A percentile compares a stretch with the other conserved stretches of the same genome.
phyloP scores from a whole-genome alignment of 1,284 basidiomycete species.

The Acaromyces ingoldii region DNA sequence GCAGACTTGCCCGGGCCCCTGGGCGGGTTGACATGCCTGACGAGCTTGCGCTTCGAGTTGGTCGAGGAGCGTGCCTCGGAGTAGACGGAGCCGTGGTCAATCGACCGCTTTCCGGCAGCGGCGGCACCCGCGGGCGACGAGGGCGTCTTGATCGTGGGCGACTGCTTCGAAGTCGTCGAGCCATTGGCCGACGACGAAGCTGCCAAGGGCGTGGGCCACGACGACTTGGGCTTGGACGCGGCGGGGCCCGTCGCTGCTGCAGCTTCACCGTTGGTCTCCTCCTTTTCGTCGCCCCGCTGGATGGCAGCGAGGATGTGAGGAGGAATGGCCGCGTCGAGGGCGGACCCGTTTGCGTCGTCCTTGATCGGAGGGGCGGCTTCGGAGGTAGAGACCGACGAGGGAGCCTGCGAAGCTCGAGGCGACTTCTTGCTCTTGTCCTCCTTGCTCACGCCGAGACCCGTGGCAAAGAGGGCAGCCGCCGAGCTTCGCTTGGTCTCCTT shows the following conservation, averaged over 20 bases:
- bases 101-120: slow-evolving; percentile 1
- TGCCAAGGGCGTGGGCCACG: not conserved
- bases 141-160: too few species aligned
- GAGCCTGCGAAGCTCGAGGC: not conserved
- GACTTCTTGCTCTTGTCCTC: not conserved
- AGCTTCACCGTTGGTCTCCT: not conserved
- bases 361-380: not conserved
- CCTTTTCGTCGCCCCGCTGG: not conserved
- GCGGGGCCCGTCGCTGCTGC: not conserved
- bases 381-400: not conserved
- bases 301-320: not conserved
- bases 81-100: not conserved
- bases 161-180: too few species aligned
- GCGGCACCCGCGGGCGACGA: too few species aligned
- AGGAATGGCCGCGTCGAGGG: not conserved
- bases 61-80: not conserved
- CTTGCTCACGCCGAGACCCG: not conserved
- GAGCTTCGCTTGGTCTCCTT: not conserved
- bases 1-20: not conserved
- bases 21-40: not conserved
- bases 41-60: not conserved
- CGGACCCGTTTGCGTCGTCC: not conserved
- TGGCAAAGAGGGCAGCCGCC: too few species aligned
- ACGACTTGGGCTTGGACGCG: not conserved
- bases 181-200: too few species aligned